Percentiles rank a stretch among this genome's conserved stretches.
Conservation (phyloP, 495 filamentous ascomycete genomes). For the Terfezia boudieri region DNA sequence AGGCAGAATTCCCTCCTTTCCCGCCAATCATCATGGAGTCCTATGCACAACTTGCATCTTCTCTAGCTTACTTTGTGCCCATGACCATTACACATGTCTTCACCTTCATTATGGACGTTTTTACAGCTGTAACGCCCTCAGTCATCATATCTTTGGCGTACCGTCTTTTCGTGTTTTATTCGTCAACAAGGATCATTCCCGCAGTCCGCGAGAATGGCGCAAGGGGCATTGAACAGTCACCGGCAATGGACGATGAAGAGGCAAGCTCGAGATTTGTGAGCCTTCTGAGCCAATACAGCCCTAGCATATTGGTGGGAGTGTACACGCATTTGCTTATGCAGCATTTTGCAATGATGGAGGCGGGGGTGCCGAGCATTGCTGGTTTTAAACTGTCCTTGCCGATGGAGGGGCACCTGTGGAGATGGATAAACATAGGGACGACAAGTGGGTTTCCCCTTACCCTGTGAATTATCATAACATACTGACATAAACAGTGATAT, state of each 20-base stretch:
- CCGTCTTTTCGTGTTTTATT: slow-evolving; percentile 81
- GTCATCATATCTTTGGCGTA: slow-evolving; percentile 87
- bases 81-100: slow-evolving; percentile 63
- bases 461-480: not conserved
- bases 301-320: slow-evolving; percentile 75
- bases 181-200: slow-evolving; percentile 86
- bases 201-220: slow-evolving; percentile 72
- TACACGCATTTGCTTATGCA: slow-evolving; percentile 95
- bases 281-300: slow-evolving; percentile 75
- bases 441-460: slow-evolving; percentile 29
- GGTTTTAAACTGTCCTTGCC: slow-evolving; percentile 71
- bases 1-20: slow-evolving; percentile 74
- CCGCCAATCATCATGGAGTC: slow-evolving; percentile 98
- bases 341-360: slow-evolving; percentile 54
- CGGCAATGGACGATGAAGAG: slow-evolving; percentile 63
- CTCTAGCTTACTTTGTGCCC: slow-evolving; percentile 54
- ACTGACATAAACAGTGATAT: slow-evolving; percentile 26
- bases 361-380: slow-evolving; percentile 29
- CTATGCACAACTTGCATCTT: slow-evolving; percentile 69
- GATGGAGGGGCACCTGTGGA: slow-evolving; percentile 64
- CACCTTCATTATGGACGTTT: slow-evolving; percentile 67
- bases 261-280: slow-evolving; percentile 56
- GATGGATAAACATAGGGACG: slow-evolving; percentile 74
- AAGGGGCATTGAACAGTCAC: slow-evolving; percentile 57
- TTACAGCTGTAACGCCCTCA: slow-evolving; percentile 81